phyloP scores from a whole-genome alignment of 2,329 filamentous ascomycete genomes.

The Bisporella sp. region DNA sequence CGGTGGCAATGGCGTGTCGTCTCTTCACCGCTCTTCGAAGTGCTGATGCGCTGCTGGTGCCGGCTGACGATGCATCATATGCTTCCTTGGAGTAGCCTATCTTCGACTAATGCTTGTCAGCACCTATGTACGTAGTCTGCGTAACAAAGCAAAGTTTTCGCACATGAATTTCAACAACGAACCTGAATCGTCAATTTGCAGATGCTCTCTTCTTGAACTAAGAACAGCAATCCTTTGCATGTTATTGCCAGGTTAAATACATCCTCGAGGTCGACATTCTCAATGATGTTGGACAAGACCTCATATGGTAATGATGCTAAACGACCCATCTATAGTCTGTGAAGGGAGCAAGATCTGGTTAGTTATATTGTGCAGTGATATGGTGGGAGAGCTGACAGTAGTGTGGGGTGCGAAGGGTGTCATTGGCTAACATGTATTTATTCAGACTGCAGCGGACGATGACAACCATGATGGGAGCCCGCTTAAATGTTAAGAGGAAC shows the following conservation, averaged over 20 bases:
- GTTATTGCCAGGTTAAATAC: slow-evolving; percentile 22
- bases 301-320: slow-evolving; percentile 25
- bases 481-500: too few relatives aligned
- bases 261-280: slow-evolving; percentile 23
- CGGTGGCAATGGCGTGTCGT: slow-evolving; percentile 50
- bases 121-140: slow-evolving; percentile 4
- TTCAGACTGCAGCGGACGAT: too few relatives aligned
- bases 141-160: background rate
- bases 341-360: too few relatives aligned
- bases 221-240: slow-evolving; percentile 19
- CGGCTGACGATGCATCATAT: slow-evolving; percentile 8
- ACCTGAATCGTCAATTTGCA: slow-evolving; percentile 23
- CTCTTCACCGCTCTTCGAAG: slow-evolving; percentile 56
- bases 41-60: slow-evolving; percentile 38
- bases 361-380: too few relatives aligned
- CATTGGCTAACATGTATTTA: too few relatives aligned
- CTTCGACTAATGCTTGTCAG: slow-evolving; percentile 20
- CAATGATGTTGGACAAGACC: slow-evolving; percentile 22
- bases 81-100: slow-evolving; percentile 22
- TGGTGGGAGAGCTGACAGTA: too few relatives aligned
- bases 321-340: slow-evolving; percentile 14
- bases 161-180: slow-evolving; percentile 1
- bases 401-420: too few relatives aligned
- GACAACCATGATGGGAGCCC: too few relatives aligned
- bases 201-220: slow-evolving; percentile 23